Base-by-base conservation (phyloP, 305 asterid species). In the Fraxinus baroniana region DNA sequence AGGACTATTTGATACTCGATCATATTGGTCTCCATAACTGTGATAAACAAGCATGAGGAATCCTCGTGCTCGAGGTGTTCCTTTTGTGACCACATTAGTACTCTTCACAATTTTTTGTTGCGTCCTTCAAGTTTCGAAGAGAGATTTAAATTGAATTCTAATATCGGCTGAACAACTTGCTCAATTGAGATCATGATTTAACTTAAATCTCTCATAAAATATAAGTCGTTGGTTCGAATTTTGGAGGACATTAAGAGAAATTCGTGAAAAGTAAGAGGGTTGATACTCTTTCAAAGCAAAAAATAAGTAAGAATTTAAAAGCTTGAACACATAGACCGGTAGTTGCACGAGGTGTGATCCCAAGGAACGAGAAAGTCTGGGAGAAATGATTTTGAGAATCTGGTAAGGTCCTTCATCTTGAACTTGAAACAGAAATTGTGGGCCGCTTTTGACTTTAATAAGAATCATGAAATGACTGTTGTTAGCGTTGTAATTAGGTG, bases 341-440 rank as follows among this genome's bases (percentile, higher is more conserved):
- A 39, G 13, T 39, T 39, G 8, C 46, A 8, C 55, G 17, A 49
- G 62, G 20, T 15, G 62, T 4, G 79, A 88, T 84, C 78, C 76
- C 17, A 80, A 68, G 82, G 82, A 80, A 79, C 85, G 77, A 77
- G 87, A 74, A 83, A 78, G 88, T 86, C 85, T 87, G 30, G 76
- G 79, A 57, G 78, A 77, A 86, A 85, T 89, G 87, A 84, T 49
- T 89, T 87, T 78, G 76, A 28, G 86, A 85, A 28, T 83, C 83
- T 36, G n/a, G 22, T 24, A 5, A 72, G 52, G 32, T 76, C 17
- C 68, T 26, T 77, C 7, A 17, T 1, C 60, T 77, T 46, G 71
- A 8, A 77, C 41, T 49, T n/a, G n/a, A 44, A 80, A 83, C 82
- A 80, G 4, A 35, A 86, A 79, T 78, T 37, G 79, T 82, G 85